phyloP scores from a whole-genome alignment of 441 rosid species.

The Aleurites moluccanus region DNA sequence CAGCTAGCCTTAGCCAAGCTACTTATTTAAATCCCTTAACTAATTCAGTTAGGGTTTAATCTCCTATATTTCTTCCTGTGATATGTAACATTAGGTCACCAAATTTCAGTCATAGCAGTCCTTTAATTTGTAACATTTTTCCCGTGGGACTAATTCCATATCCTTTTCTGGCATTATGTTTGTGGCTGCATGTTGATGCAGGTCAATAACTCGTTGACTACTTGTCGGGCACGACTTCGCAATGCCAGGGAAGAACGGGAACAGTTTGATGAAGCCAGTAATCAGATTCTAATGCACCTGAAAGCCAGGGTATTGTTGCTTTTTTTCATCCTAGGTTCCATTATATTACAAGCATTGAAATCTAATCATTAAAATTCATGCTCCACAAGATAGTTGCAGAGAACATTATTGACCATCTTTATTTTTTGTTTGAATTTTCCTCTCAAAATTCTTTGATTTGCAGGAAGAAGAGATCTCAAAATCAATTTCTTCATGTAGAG shows the following conservation, averaged over 20 bases:
- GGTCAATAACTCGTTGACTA: conserved; percentile 60
- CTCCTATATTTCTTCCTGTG: no score
- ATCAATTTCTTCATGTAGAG: conserved; percentile 61
- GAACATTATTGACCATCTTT: neutral
- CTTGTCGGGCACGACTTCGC: conserved; percentile 59
- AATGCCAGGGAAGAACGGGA: conserved; percentile 89
- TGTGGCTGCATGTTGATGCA: conserved; percentile 30
- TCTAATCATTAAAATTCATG: neutral
- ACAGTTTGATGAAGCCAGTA: conserved; percentile 87
- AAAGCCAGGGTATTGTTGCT: conserved; percentile 57
- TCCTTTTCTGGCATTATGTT: conserved; percentile 15
- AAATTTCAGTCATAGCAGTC: neutral
- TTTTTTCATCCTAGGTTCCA: conserved; percentile 8
- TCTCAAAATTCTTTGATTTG: conserved; percentile 25
- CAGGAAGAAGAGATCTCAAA: conserved; percentile 90
- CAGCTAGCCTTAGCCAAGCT: no score
- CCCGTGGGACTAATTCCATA: neutral
- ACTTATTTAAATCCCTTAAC: no score
- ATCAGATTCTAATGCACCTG: conserved; percentile 69
- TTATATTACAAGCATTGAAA: neutral
- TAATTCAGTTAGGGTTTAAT: no score
- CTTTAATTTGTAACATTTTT: neutral
- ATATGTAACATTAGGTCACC: no score
- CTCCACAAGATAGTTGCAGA: conserved; percentile 4
- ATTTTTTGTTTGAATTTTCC: neutral